Conservation (phyloP, 2,329 filamentous ascomycete genomes). For the Ophiocordyceps camponoti-floridani region DNA sequence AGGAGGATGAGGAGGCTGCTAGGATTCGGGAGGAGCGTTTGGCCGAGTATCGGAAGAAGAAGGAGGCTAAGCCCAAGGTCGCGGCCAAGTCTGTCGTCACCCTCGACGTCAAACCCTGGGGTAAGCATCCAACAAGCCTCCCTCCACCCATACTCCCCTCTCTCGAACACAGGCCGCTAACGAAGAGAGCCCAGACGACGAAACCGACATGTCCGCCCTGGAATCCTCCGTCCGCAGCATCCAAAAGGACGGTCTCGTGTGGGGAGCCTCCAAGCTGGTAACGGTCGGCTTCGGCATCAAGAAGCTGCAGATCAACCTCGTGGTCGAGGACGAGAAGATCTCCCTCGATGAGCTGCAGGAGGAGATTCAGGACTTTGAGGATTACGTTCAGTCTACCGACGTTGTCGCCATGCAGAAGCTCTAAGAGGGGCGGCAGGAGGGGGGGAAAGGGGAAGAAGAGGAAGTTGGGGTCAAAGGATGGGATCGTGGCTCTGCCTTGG, state of each 20-base stretch:
- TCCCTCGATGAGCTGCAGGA: conserved; percentile 75
- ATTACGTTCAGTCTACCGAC: conserved; percentile 91
- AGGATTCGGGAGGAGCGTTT: conserved; percentile 76
- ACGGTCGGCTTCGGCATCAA: conserved; percentile 93
- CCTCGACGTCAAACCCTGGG: conserved; percentile 96
- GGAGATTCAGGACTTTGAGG: conserved; percentile 68
- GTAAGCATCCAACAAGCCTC: conserved; percentile 33
- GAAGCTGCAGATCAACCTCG: conserved; percentile 97
- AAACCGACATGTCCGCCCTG: conserved; percentile 77
- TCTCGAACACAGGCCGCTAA: background rate
- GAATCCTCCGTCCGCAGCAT: conserved; percentile 69
- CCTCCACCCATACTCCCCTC: background rate
- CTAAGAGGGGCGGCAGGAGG: conserved; percentile 27
- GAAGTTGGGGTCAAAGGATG: too few relatives aligned
- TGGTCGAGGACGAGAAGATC: conserved; percentile 94
- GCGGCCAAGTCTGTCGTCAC: conserved; percentile 94
- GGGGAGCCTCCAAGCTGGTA: conserved; percentile 83
- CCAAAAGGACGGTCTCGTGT: conserved; percentile 84
- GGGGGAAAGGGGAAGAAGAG: too few relatives aligned
- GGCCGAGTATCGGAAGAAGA: conserved; percentile 91
- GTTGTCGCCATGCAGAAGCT: conserved; percentile 84
- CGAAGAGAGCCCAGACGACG: conserved; percentile 44
- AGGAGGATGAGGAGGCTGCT: conserved; percentile 64
- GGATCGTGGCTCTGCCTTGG: background rate
- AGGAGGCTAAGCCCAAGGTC: conserved; percentile 80